Conservation (phyloP, 345 rosid species). For the Pistacia vera region DNA sequence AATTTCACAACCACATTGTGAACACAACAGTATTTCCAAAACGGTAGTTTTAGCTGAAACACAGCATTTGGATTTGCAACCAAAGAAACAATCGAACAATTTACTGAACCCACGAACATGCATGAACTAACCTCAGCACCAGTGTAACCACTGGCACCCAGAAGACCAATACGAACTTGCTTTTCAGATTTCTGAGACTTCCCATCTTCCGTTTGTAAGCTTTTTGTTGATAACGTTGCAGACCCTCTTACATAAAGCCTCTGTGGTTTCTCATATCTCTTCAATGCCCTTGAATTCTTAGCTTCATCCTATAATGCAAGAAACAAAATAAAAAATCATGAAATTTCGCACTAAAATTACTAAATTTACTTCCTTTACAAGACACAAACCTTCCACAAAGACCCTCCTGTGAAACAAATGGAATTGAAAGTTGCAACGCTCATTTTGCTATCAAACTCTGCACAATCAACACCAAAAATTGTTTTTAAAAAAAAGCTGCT, state of each 20-base stretch:
- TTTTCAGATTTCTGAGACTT: slow-evolving; percentile 36
- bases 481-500: neutral
- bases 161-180: slow-evolving; percentile 79
- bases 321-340: neutral
- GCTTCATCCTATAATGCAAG: slow-evolving; percentile 27
- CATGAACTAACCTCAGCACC: slow-evolving; percentile 85
- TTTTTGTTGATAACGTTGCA: slow-evolving; percentile 37
- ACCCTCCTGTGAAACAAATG: slow-evolving; percentile 31
- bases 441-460: slow-evolving; percentile 30
- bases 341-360: slow-evolving; percentile 2
- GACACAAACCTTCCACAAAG: slow-evolving; percentile 48
- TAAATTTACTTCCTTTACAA: neutral
- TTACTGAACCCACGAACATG: neutral
- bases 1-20: neutral
- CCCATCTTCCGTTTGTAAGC: slow-evolving; percentile 37
- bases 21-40: neutral
- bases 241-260: slow-evolving; percentile 35
- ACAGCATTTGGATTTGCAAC: neutral
- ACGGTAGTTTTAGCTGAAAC: neutral
- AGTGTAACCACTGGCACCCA: slow-evolving; percentile 99
- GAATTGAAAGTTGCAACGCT: slow-evolving; percentile 39
- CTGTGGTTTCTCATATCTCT: slow-evolving; percentile 21
- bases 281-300: slow-evolving; percentile 32
- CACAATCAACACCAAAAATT: neutral
- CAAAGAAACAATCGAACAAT: neutral